Evolutionary conservation across 139 green algal genomes (phyloP), one percentile per base, ranked within the genome.

Genomic region (Parachlorella kessleri): DNA sequence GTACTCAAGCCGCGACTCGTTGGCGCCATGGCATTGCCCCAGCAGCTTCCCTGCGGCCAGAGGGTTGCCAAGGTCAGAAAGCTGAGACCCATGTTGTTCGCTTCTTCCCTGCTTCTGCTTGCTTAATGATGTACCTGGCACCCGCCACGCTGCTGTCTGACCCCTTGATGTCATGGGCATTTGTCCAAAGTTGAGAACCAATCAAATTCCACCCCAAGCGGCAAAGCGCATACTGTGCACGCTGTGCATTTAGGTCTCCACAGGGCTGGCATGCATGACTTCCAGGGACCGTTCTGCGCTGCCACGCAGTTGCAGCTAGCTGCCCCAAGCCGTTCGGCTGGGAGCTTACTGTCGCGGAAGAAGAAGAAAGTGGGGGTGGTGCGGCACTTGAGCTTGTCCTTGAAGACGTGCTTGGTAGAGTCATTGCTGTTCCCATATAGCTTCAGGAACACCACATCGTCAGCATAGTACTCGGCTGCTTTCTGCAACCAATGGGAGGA

Each of bases 391-490:
- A 86, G 73, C 37, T 80, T 23, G 9, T 81, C 65, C 66, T 87
- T 76, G 70, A 91, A 88, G n/a, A 91, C 76, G 4, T 70, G 66
- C 76, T 91, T 91, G n/a, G 82, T 89, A 41, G 70, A 68, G 33
- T 87, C 77, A 39, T 88, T 91, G 7, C 72, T 73, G 53, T 92
- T 88, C 28, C 83, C 87, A 68, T 82, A 86, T 26, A 92, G 81
- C 32, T 90, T 86, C 7, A 92, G 55, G 75, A 92, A 92, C 9
- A 87, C 36, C 4, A 64, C 75, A 18, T 18, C 21, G 4, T 82
- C 69, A 0, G 23, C 30, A 75, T 91, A 92, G 55, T 82, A 53
- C 64, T 75, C 66, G 10, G 88, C 88, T 67, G 84, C 81, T 36
- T 82, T 81, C 81, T 91, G 81, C 78, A 73, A 14, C 48, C 14